A percentile compares a stretch with the other conserved stretches of the same genome.
Evolutionary conservation across 257 asterid genomes (phyloP).

Genomic region (Verbascum thapsus): DNA sequence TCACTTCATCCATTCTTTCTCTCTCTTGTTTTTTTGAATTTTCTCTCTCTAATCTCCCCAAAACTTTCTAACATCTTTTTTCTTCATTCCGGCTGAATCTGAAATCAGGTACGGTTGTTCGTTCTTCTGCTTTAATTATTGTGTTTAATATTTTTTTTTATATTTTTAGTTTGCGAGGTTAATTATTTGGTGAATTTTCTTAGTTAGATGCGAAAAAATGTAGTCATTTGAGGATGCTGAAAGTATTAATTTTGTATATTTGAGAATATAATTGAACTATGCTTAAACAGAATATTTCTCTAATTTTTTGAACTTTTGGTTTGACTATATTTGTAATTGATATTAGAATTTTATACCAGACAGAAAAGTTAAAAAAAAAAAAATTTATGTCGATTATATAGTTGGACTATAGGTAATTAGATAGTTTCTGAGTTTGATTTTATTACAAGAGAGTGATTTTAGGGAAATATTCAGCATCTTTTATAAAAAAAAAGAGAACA

Average conservation of each 20-base stretch:
- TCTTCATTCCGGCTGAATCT: too few relatives aligned
- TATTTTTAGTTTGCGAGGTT: not conserved
- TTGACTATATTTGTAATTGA: too few relatives aligned
- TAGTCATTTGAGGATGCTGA: conserved; percentile 2
- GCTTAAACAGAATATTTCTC: not conserved
- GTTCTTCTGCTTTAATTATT: not conserved
- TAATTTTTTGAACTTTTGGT: not conserved
- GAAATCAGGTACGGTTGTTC: conserved; percentile 26
- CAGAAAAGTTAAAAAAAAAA: too few relatives aligned
- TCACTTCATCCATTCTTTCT: not conserved
- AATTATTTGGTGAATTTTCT: not conserved
- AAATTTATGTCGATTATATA: too few relatives aligned
- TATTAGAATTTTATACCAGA: too few relatives aligned
- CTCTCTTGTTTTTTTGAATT: too few relatives aligned
- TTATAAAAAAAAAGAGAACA: too few relatives aligned
- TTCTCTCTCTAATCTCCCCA: conserved; percentile 49
- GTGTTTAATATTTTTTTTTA: not conserved
- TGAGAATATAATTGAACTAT: conserved; percentile 1
- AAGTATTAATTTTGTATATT: not conserved
- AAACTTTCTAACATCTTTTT: too few relatives aligned
- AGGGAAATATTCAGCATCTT: too few relatives aligned
- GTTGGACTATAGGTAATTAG: too few relatives aligned
- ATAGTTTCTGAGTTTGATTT: too few relatives aligned
- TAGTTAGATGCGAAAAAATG: not conserved
- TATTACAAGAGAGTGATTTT: too few relatives aligned